These are phyloP conservation scores for Cryptococcus jaspeensis DNA, from an alignment of 1,284 basidiomycete species.

Conservation along the genomic window DNA sequence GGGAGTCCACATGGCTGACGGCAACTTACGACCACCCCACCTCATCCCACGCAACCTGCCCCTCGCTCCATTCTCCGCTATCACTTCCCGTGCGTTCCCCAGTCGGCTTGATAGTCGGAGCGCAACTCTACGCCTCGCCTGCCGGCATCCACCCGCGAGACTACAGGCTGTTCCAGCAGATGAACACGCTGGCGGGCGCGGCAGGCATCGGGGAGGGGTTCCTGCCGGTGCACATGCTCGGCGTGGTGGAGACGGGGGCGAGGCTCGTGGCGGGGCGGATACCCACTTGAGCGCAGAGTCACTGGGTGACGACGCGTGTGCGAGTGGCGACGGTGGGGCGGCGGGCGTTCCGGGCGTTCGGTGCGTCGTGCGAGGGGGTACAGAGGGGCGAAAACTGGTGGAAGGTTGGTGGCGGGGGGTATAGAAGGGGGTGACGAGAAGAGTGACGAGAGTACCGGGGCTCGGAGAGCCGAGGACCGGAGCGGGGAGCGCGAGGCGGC, in stretches of 20 bases:
- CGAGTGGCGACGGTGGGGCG: no score
- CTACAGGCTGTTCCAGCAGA: slow-evolving; percentile 28
- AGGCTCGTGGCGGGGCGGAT: slow-evolving; percentile 26
- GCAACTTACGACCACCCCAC: neutral
- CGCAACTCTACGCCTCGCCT: slow-evolving; percentile 17
- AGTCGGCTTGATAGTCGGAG: slow-evolving; percentile 36
- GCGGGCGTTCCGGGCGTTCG: no score
- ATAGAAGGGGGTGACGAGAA: no score
- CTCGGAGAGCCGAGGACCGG: no score
- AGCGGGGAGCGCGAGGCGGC: no score
- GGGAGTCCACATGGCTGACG: neutral
- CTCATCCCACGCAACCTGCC: no score
- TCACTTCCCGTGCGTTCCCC: neutral
- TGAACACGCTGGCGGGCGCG: slow-evolving; percentile 35
- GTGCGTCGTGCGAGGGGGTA: no score
- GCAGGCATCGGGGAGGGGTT: slow-evolving; percentile 39
- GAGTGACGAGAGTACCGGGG: no score
- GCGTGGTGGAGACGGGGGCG: slow-evolving; percentile 25
- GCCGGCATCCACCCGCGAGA: slow-evolving; percentile 30
- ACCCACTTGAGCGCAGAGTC: slow-evolving; percentile 6
- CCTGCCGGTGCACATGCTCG: slow-evolving; percentile 26
- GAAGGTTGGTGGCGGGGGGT: no score
- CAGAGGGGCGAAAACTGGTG: no score
- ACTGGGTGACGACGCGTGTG: no score
- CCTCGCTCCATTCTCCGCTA: no score